Evolutionary conservation across 163 green algal genomes (phyloP).

Genomic region (Scenedesmus sp.): DNA sequence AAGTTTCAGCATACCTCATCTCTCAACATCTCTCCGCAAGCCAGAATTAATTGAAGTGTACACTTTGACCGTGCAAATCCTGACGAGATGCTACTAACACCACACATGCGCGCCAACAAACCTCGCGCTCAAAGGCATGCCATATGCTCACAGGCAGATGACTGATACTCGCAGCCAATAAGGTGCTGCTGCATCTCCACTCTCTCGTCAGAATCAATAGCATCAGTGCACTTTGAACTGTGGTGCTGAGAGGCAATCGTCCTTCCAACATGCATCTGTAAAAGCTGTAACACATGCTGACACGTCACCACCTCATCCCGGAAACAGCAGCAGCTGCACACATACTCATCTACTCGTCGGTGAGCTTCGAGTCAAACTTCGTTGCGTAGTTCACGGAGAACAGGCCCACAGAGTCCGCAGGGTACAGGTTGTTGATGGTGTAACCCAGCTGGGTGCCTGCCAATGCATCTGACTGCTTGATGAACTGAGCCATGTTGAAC

Average conservation of each 20-base stretch:
- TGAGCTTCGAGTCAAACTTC: neutral
- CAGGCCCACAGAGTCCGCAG: neutral
- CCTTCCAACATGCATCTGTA: neutral
- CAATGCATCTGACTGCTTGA: neutral
- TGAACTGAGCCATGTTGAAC: constrained; percentile 17
- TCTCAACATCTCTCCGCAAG: neutral
- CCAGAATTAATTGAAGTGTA: neutral
- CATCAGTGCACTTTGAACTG: too few relatives aligned
- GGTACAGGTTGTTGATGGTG: constrained; percentile 40
- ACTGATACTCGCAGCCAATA: neutral
- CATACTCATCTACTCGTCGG: neutral
- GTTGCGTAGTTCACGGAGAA: neutral
- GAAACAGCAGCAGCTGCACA: neutral
- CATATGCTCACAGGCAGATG: neutral
- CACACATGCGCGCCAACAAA: neutral
- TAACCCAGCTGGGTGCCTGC: constrained; percentile 23
- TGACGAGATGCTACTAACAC: too few relatives aligned
- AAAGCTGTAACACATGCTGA: neutral
- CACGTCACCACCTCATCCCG: neutral
- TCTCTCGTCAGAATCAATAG: too few relatives aligned
- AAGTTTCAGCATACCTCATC: too few relatives aligned
- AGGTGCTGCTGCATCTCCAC: neutral
- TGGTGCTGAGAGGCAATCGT: neutral
- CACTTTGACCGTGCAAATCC: too few relatives aligned
- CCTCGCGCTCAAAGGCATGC: neutral